These are phyloP conservation scores for Tubosaeta brunneosetosa DNA, from an alignment of 768 basidiomycete genomes.

Conservation along the genomic window DNA sequence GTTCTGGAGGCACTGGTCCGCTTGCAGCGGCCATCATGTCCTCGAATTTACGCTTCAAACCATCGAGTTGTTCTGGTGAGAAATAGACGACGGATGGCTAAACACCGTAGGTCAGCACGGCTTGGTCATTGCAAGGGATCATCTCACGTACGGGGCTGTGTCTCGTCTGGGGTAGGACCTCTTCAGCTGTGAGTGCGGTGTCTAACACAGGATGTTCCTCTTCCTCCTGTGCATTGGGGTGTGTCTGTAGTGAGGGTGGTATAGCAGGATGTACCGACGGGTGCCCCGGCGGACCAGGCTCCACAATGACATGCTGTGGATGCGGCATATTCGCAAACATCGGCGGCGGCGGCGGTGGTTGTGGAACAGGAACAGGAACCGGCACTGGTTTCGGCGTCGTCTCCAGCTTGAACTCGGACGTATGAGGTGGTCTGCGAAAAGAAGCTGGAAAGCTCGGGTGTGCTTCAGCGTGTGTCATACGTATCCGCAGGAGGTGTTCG, in stretches of 20 bases:
- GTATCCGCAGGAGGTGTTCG: constrained; percentile 31
- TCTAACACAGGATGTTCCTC: constrained; percentile 16
- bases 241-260: constrained; percentile 6
- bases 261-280: constrained; percentile 8
- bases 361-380: constrained; percentile 6
- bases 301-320: constrained; percentile 18
- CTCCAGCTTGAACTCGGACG: constrained; percentile 32
- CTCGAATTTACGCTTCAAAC: constrained; percentile 29
- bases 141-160: constrained; percentile 14
- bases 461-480: constrained; percentile 33
- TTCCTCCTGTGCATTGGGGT: constrained; percentile 11
- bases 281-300: constrained; percentile 14
- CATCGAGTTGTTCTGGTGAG: constrained; percentile 28
- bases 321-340: constrained; percentile 23
- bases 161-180: constrained; percentile 11
- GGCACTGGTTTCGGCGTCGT: constrained; percentile 24
- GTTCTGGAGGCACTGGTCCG: constrained; percentile 28
- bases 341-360: constrained; percentile 12
- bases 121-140: neutral
- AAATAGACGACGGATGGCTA: constrained; percentile 27
- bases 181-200: constrained; percentile 14
- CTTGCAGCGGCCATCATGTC: constrained; percentile 29
- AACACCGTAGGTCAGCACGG: neutral
- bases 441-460: constrained; percentile 31
- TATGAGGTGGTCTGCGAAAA: constrained; percentile 30